phyloP scores from a whole-genome alignment of 129 eudicot species.

The Centaurea solstitialis region DNA sequence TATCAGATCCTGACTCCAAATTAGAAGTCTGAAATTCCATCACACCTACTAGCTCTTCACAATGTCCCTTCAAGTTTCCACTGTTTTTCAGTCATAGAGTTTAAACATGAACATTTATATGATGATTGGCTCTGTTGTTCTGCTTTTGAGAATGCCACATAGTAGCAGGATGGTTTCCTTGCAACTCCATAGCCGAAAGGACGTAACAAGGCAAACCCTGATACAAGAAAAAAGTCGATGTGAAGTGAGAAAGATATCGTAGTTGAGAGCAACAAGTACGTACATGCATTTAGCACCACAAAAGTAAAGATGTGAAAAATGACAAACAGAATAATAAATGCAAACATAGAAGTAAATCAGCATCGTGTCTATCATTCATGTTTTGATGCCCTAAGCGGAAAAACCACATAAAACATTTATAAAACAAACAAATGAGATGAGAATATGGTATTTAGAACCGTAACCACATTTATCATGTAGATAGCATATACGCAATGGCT shows the following conservation, averaged over 20 bases:
- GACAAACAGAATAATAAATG: not conserved
- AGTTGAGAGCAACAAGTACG: not conserved
- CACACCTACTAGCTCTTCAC: conserved; percentile 19
- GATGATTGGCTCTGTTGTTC: conserved; percentile 20
- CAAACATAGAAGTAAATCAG: not conserved
- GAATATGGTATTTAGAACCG: not conserved
- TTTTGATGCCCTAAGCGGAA: not conserved
- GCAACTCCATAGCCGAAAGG: conserved; percentile 25
- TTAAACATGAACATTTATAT: conserved; percentile 10
- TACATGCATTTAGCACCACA: not conserved
- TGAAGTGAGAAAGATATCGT: not conserved
- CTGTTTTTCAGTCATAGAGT: not conserved
- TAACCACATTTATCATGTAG: not conserved
- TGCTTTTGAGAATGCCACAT: conserved; percentile 11
- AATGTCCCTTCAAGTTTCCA: conserved; percentile 27
- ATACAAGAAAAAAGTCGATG: not conserved
- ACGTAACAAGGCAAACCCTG: conserved; percentile 16
- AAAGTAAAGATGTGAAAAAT: not conserved
- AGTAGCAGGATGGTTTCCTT: not conserved
- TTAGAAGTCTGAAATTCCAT: not conserved
- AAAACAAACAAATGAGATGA: not conserved
- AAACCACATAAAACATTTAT: not conserved
- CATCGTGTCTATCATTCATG: not conserved
- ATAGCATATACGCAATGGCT: not conserved
- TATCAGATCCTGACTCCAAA: not conserved